phyloP scores from a whole-genome alignment of 1,139 yeast species.

The Yamadazyma sp. region DNA sequence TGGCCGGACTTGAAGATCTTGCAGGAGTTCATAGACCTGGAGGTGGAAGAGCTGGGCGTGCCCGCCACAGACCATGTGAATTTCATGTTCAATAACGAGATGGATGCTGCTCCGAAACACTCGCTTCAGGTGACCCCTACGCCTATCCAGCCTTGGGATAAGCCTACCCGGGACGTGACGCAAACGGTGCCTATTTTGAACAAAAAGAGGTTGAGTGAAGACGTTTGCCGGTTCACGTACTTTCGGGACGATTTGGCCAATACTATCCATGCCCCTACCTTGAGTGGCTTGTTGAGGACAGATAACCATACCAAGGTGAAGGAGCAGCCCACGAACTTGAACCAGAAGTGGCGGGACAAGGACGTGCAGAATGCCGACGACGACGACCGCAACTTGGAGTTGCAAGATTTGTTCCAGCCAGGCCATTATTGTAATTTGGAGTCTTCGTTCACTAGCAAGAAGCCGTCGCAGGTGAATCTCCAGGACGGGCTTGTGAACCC shows the following conservation, averaged over 20 bases:
- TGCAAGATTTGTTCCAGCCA: conserved; percentile 35
- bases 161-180: conserved; percentile 17
- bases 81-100: conserved; percentile 41
- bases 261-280: conserved; percentile 86
- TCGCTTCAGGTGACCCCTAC: conserved; percentile 68
- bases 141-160: conserved; percentile 76
- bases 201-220: conserved; percentile 23
- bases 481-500: background rate
- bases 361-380: conserved; percentile 12
- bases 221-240: conserved; percentile 71
- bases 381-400: conserved; percentile 11
- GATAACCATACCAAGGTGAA: conserved; percentile 11
- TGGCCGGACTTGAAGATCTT: conserved; percentile 87
- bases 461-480: conserved; percentile 2
- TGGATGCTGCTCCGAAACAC: conserved; percentile 37
- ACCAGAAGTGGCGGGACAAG: conserved; percentile 21
- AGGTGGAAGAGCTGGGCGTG: conserved; percentile 39
- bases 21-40: conserved; percentile 75
- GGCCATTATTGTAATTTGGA: conserved; percentile 15
- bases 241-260: conserved; percentile 87
- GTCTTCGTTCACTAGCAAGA: conserved; percentile 3
- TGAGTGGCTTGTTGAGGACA: conserved; percentile 64
- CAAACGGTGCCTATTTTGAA: conserved; percentile 30
- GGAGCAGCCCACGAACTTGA: conserved; percentile 12
- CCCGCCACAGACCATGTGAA: conserved; percentile 11